phyloP scores from a whole-genome alignment of 345 rosid species.

The Eucalyptus grandis region DNA sequence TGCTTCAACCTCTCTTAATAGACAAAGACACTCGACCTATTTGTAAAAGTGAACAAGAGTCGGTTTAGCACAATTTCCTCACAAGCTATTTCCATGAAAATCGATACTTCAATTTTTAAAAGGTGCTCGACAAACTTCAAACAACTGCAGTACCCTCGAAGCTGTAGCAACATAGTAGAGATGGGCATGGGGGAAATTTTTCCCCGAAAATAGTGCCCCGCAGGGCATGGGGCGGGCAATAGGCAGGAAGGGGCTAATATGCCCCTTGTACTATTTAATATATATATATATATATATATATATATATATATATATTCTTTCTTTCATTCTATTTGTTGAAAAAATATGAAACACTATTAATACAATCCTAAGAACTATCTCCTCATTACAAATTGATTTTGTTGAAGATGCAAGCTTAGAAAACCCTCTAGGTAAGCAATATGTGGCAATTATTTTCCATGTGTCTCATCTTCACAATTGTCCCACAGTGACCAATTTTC shows the following conservation, averaged over 20 bases:
- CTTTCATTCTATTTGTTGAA: no score
- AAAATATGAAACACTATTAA: background rate
- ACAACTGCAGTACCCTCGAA: no score
- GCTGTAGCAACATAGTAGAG: no score
- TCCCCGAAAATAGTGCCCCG: no score
- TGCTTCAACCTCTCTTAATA: background rate
- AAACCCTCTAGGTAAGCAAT: background rate
- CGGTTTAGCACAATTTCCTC: background rate
- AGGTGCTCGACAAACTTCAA: no score
- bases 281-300: no score
- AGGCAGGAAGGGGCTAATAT: no score
- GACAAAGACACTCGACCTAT: background rate
- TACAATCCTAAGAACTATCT: background rate
- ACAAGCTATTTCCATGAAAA: no score
- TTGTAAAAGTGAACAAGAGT: background rate
- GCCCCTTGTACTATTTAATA: background rate
- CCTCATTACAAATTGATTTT: background rate
- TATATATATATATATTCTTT: no score
- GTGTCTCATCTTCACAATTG: background rate
- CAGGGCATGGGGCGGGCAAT: no score
- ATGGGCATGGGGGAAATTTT: no score
- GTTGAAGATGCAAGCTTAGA: background rate
- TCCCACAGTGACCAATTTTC: background rate
- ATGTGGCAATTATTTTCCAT: background rate
- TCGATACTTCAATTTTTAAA: no score